Evolutionary conservation across 495 filamentous ascomycete species (phyloP), one percentile per base, ranked within the genome.

Genomic region (Aspergillus sclerotiicarbonarius): DNA sequence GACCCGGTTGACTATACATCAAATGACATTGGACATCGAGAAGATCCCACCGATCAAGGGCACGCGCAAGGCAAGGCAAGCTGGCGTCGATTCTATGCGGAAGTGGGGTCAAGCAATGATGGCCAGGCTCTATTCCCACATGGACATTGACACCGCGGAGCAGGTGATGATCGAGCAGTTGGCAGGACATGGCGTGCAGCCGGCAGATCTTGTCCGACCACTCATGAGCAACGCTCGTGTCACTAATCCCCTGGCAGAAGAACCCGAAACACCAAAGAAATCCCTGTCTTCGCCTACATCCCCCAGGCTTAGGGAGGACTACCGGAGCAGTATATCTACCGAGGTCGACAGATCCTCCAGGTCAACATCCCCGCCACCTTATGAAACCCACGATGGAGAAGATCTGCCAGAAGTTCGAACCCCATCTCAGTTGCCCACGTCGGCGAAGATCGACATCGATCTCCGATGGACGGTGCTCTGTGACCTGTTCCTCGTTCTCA

Each of bases 101-200:
- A 97, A 96, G 87, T 99, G 93, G 93, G 86, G 89, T 52, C 95
- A 98, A 67, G 92, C 92, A 72, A 95, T 96, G 79, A 98, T 98
- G 91, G 82, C 95, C 12, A 84, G 92, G 55, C 66, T 99, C 33
- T 98, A 97, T 71, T 74, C 81, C 18, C 94, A 99, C 73, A 98
- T 99, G 94, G 94, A 99, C 54, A 92, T 99, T 64, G 89, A 86
- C 65, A 68, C 88, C 32, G 71, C 72, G 54, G 94, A 99, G 77
- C 94, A 99, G 76, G 77, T 99, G 64, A 99, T 99, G 94, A 97
- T 99, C 61, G 94, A 99, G 71, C 95, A 99, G 71, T 77, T 99
- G 57, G 85, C 88, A 12, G 89, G 90, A 50, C 94, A 99, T 74
- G 95, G 92, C 12, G 91, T 99, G 8, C 75, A 89, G 58, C 88